These are phyloP conservation scores for Irpex sp. DNA, from an alignment of 1,284 basidiomycete species.

Conservation along the genomic window DNA sequence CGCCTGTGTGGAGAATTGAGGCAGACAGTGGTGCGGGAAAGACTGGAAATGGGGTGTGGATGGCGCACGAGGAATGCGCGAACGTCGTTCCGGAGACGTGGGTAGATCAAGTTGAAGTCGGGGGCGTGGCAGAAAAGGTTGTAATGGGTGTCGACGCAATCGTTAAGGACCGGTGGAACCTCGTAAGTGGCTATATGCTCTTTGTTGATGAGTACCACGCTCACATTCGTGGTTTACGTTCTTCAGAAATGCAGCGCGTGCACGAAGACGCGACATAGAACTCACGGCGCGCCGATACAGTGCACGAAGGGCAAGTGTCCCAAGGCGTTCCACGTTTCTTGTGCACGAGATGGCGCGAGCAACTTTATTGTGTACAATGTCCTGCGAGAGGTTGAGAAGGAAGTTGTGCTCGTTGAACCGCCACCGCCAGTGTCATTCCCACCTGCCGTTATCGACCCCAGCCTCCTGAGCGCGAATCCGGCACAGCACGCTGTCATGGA, in stretches of 20 bases:
- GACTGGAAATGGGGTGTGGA: conserved; percentile 44
- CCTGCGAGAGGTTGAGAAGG: conserved; percentile 70
- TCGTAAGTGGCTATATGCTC: conserved; percentile 51
- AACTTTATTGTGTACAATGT: conserved; percentile 58
- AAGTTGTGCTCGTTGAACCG: conserved; percentile 55
- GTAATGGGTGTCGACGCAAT: conserved; percentile 84
- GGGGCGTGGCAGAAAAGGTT: conserved; percentile 42
- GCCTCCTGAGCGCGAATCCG: not conserved
- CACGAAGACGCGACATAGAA: conserved; percentile 59
- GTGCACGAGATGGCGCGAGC: conserved; percentile 63
- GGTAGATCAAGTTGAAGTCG: conserved; percentile 63
- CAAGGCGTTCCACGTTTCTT: conserved; percentile 91
- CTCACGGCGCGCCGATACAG: conserved; percentile 89
- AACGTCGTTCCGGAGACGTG: conserved; percentile 82
- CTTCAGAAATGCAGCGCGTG: conserved; percentile 86
- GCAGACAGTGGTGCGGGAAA: conserved; percentile 32
- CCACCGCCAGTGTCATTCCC: conserved; percentile 4
- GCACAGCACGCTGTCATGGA: conserved; percentile 18
- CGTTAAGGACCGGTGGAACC: conserved; percentile 85
- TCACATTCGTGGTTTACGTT: conserved; percentile 7
- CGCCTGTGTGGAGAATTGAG: conserved; percentile 52
- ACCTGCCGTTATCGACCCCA: conserved; percentile 5
- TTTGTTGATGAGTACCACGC: not conserved
- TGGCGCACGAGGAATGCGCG: conserved; percentile 78
- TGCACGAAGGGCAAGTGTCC: conserved; percentile 93